These are phyloP conservation scores for Penicillium sp. DNA, from an alignment of 2,329 filamentous ascomycete genomes.

Conservation along the genomic window DNA sequence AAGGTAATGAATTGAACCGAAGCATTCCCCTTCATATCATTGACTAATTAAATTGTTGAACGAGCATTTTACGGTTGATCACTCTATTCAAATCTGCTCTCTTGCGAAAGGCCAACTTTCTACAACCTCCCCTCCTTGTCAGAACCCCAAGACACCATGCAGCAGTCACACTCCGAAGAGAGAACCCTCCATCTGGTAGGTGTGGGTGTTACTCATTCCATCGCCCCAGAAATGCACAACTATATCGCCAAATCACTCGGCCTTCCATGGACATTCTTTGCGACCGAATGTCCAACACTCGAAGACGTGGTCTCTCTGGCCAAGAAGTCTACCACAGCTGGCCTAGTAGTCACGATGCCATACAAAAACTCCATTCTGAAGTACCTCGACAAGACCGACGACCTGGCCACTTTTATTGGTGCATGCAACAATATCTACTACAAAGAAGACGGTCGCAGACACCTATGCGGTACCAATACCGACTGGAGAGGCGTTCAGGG, in stretches of 20 bases:
- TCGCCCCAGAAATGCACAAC: conserved; percentile 29
- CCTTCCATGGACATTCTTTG: conserved; percentile 25
- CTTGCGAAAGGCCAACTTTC: neutral
- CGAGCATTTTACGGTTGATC: neutral
- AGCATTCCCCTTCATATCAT: neutral
- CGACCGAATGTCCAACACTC: conserved; percentile 22
- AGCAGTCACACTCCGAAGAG: conserved; percentile 10
- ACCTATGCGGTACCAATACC: conserved; percentile 26
- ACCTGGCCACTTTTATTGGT: conserved; percentile 19
- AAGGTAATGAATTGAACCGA: conserved; percentile 3
- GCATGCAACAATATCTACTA: conserved; percentile 29
- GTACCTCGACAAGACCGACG: conserved; percentile 22
- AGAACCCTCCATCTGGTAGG: conserved; percentile 26
- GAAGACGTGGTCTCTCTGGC: conserved; percentile 21
- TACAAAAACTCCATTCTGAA: conserved; percentile 26
- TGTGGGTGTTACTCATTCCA: conserved; percentile 27
- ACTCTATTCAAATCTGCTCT: neutral
- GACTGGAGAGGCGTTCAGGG: conserved; percentile 28
- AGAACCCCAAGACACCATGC: neutral
- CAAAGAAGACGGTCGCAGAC: conserved; percentile 12
- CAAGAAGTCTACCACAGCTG: conserved; percentile 18
- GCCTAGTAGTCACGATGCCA: conserved; percentile 28
- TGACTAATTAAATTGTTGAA: neutral
- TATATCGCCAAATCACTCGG: conserved; percentile 27
- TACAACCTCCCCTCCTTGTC: neutral